Base-by-base conservation (phyloP, 1,284 basidiomycete species). In the Apiotrichum mycotoxinovorans region DNA sequence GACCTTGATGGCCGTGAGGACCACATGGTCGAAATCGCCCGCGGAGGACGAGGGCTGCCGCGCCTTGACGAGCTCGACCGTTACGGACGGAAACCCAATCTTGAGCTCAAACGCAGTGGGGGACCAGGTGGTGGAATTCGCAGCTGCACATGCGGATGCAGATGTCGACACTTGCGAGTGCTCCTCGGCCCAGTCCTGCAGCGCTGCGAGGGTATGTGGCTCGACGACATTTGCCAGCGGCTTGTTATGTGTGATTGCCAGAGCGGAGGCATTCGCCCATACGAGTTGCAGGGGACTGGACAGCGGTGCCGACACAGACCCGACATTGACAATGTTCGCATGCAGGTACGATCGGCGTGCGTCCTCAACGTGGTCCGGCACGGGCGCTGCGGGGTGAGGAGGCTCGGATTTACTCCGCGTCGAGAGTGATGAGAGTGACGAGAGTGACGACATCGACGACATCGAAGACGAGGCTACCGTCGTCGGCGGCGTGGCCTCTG, bases 211-310 rank as follows among this genome's bases (percentile, higher is more conserved):
- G 1, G 44, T 34, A 4, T 26, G 20, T 10, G 37, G 30, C 26
- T 68, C 65, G n/a, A 72, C 22, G 20, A 66, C 54, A 14, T 68
- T 63, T 7, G 56, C 54, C 15, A 71, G 48, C 15, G 48, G 41
- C 22, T 60, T 46, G 1, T 67, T 69, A 25, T 59, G 51, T 0
- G 63, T 59, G 12, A 70, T 22, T 17, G 57, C 51, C 20, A 63
- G 49, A 62, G 66, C 72, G 25, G 56, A 60, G 37, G 60, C 51
- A 45, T 71, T 71, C 11, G 60, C 56, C 70, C 70, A 71, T 10
- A 58, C 56, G 18, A 68, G 42, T 7, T 15, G 35, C 23, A 43
- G 47, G 23, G 15, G 40, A 38, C 22, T 43, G 35, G 41, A 41
- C 40, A 47, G 50, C 25, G 46, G 52, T 15, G 35, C 54, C 26